Evolutionary conservation across 768 basidiomycete species (phyloP), one percentile per base, ranked within the genome.

Genomic region (Naganishia randhawae): DNA sequence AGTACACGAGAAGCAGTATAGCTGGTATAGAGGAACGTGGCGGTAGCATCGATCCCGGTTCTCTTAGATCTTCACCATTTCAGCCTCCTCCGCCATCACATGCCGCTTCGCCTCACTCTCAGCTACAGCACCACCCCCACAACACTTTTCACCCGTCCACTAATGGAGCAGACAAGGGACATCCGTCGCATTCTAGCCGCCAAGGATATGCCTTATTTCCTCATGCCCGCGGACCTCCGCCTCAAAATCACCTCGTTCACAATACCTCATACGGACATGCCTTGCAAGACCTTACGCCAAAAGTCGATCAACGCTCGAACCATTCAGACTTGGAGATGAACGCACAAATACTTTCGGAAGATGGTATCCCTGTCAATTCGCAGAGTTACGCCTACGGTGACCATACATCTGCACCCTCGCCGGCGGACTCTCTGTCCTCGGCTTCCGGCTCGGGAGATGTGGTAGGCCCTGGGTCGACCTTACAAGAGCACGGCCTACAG

Each of bases 31-130:
- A 61, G 14, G 39, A 61, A 7, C 57, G 57, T 13, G 57, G 57
- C 19, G 57, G 57, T 25, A 61, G 57, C 27, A 61, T 61, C 39
- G 57, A 61, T 29, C 57, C 57, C 22, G 57, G 57, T 16, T 61
- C 57, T 1, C 37, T 61, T 9, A 35, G 57, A 42, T 42, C 57
- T 25, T 61, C 57, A 39, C 57, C 57, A 14, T 61, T 61, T 41
- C 57, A 61, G 10, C 35, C 39, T 3, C 55, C 57, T 3, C 57
- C 57, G 22, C 2, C 57, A 27, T 41, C 39, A 42, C 35, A 27
- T 22, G 5, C 33, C 37, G 39, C 39, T 3, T 35, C 57, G 25
- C 57, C 22, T 25, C 57, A 42, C 16, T 29, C 57, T 25, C 57
- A 61, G 8, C 27, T 61, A 39, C 57, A 61, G 9, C 39, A 39